Conservation (phyloP, 257 asterid genomes). For the Verbascum thapsus region DNA sequence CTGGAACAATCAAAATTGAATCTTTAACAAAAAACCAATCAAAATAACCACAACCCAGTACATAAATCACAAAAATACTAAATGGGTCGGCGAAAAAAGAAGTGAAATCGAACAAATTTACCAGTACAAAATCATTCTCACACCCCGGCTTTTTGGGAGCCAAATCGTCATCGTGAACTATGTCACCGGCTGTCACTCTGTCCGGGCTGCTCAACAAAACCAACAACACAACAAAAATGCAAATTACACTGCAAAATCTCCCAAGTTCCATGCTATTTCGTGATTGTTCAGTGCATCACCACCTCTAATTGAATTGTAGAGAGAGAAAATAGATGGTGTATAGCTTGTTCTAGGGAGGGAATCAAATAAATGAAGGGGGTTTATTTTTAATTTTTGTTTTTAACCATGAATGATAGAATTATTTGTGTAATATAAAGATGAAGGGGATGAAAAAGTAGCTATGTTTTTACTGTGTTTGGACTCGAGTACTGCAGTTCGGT, state of each 20-base stretch:
- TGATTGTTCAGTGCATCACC: no score
- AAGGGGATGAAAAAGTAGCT: no score
- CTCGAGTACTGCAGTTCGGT: no score
- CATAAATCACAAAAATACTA: neutral
- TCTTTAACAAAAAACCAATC: constrained; percentile 11
- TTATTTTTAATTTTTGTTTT: no score
- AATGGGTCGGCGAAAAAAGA: constrained; percentile 26
- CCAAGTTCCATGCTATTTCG: constrained; percentile 53
- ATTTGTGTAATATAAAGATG: no score
- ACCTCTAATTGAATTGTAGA: no score
- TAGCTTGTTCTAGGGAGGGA: no score
- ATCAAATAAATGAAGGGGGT: no score
- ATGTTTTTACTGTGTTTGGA: no score
- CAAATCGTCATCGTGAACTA: constrained; percentile 59
- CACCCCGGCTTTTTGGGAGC: constrained; percentile 91
- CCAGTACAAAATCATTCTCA: constrained; percentile 83
- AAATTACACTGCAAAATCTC: constrained; percentile 39
- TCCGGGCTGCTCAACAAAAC: constrained; percentile 36
- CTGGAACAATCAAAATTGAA: constrained; percentile 22
- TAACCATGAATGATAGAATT: no score
- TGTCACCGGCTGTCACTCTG: constrained; percentile 69
- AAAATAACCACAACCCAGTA: constrained; percentile 13
- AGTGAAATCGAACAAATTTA: constrained; percentile 33
- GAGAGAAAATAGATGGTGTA: no score
- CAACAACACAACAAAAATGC: constrained; percentile 39